phyloP scores from a whole-genome alignment of 768 basidiomycete genomes.

The Chalciporus pseudorubinellus region DNA sequence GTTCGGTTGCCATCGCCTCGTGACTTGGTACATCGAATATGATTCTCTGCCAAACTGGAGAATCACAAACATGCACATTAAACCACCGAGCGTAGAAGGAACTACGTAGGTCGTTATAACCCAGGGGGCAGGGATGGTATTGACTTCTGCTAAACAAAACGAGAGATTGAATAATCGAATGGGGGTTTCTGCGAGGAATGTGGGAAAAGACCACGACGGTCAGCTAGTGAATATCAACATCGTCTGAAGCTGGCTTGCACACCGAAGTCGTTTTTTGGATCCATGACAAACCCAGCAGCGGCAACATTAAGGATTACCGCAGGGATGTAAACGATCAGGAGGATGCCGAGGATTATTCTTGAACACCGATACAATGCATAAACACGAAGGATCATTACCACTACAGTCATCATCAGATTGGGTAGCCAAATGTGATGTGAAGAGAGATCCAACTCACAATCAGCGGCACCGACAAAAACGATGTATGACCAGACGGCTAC shows the following conservation, averaged over 20 bases:
- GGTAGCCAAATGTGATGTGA: neutral
- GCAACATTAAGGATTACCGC: slow-evolving; percentile 1
- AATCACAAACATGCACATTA: slow-evolving; percentile 11
- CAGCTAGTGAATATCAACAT: too few relatives aligned
- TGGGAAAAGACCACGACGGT: too few relatives aligned
- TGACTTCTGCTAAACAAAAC: too few relatives aligned
- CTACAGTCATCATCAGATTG: neutral
- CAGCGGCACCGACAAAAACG: slow-evolving; percentile 16
- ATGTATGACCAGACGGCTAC: neutral
- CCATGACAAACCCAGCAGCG: neutral
- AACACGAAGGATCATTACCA: slow-evolving; percentile 24
- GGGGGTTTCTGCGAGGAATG: too few relatives aligned
- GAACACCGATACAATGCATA: slow-evolving; percentile 24
- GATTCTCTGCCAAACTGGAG: slow-evolving; percentile 5
- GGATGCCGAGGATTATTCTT: slow-evolving; percentile 10
- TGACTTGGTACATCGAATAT: slow-evolving; percentile 9
- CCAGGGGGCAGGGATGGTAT: too few relatives aligned
- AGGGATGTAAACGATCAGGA: slow-evolving; percentile 12
- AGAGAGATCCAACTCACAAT: slow-evolving; percentile 16
- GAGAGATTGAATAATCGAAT: too few relatives aligned
- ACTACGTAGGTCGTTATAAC: neutral
- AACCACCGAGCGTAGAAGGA: slow-evolving; percentile 10
- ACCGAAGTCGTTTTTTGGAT: slow-evolving; percentile 6
- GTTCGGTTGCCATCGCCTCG: slow-evolving; percentile 10
- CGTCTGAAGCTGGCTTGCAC: neutral